Conservation (phyloP, 2,329 filamentous ascomycete species). For the Fusarium mangiferae region DNA sequence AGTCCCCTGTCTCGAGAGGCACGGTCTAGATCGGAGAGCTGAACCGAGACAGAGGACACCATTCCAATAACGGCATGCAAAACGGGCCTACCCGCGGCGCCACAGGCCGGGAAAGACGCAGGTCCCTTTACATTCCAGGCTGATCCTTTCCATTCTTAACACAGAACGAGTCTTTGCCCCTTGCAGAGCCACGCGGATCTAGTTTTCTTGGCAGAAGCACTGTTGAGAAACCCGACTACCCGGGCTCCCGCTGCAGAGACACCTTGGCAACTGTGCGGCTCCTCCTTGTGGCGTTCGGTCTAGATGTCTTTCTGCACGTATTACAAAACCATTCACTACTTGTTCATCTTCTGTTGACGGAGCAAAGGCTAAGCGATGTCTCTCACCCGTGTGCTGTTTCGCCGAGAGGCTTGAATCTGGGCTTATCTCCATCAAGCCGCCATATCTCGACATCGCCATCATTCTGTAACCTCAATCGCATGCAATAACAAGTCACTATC, state of each 20-base stretch:
- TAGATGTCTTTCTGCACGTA: not conserved
- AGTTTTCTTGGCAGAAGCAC: not conserved
- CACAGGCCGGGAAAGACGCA: not conserved
- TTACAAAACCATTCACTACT: not conserved
- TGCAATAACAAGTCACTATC: not conserved
- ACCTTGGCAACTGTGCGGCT: not conserved
- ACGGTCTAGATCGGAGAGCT: not conserved
- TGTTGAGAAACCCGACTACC: not conserved
- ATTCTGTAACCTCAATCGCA: not conserved
- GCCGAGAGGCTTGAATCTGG: not conserved
- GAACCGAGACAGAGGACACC: not conserved
- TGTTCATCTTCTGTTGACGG: not conserved
- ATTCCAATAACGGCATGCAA: not conserved
- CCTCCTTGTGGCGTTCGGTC: not conserved
- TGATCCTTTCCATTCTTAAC: slow-evolving; percentile 5
- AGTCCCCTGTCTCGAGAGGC: too few species aligned
- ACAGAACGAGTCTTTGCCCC: not conserved
- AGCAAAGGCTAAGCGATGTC: not conserved
- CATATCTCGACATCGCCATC: not conserved
- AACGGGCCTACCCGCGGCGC: slow-evolving; percentile 8
- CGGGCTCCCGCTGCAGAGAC: not conserved
- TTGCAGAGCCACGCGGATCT: not conserved
- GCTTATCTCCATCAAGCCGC: not conserved
- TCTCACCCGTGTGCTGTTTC: not conserved
- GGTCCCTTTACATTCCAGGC: not conserved